Conservation (phyloP, 1,284 basidiomycete genomes). For the Ustanciosporium gigantosporum region DNA sequence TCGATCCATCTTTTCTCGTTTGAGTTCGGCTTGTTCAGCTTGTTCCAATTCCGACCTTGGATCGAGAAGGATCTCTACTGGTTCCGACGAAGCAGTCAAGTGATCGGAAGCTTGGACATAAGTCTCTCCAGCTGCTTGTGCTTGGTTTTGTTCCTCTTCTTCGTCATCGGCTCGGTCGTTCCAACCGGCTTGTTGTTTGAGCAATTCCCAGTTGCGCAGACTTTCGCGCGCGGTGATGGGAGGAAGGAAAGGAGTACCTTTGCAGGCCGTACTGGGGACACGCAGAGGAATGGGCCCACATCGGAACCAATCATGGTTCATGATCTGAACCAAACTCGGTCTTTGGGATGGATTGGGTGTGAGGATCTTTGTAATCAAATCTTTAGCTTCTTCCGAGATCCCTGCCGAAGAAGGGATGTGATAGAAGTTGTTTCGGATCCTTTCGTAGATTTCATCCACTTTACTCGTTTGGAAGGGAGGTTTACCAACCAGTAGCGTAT, state of each 20-base stretch:
- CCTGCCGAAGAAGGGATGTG: constrained; percentile 80
- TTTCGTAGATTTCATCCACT: constrained; percentile 69
- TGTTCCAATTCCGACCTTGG: constrained; percentile 39
- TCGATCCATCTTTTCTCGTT: constrained; percentile 68
- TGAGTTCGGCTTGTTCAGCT: constrained; percentile 51
- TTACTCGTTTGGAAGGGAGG: constrained; percentile 98
- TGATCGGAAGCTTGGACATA: background rate
- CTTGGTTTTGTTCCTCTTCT: background rate
- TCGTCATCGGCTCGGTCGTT: constrained; percentile 44
- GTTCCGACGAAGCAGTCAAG: constrained; percentile 1
- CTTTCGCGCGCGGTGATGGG: constrained; percentile 54
- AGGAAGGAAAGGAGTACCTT: constrained; percentile 75
- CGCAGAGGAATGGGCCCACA: constrained; percentile 77
- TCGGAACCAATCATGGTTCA: constrained; percentile 83
- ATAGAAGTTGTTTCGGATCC: constrained; percentile 91
- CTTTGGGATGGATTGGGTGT: constrained; percentile 71
- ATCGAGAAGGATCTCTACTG: constrained; percentile 24
- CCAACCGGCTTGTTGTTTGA: constrained; percentile 51
- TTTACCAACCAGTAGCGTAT: constrained; percentile 88
- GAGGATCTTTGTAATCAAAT: constrained; percentile 82
- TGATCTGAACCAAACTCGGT: constrained; percentile 81
- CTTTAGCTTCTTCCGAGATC: constrained; percentile 74
- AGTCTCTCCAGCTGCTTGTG: constrained; percentile 8
- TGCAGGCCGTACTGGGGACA: constrained; percentile 78
- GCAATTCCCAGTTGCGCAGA: constrained; percentile 45